Percentiles rank a stretch among this genome's conserved stretches.
Conservation (phyloP, 345 rosid genomes). For the Lepidium sativum region DNA sequence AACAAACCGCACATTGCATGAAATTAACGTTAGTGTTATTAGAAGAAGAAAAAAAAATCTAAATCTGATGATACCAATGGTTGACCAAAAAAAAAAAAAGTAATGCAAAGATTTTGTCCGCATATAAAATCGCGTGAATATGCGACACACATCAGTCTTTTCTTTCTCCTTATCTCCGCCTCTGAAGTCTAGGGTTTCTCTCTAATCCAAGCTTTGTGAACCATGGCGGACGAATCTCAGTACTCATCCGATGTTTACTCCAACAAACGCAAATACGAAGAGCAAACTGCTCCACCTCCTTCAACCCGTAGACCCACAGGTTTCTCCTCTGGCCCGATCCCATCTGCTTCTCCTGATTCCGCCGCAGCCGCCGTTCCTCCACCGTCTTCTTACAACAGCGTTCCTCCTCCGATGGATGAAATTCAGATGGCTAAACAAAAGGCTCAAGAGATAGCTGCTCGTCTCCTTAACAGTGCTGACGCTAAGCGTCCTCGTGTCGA, state of each 20-base stretch:
- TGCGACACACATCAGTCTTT: background rate
- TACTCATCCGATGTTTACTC: conserved; percentile 50
- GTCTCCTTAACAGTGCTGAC: conserved; percentile 56
- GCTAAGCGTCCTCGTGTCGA: conserved; percentile 80
- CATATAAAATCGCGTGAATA: background rate
- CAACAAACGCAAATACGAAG: conserved; percentile 89
- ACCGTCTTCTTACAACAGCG: conserved; percentile 60
- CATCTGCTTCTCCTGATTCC: conserved; percentile 42
- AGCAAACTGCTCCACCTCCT: conserved; percentile 52
- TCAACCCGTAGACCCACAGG: conserved; percentile 68
- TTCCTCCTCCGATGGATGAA: conserved; percentile 68
- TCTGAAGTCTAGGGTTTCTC: conserved; percentile 51
- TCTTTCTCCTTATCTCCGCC: conserved; percentile 13
- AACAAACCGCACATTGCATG: too few species aligned
- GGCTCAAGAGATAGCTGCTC: conserved; percentile 93
- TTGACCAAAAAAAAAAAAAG: too few species aligned
- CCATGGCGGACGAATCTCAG: conserved; percentile 94
- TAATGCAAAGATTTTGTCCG: background rate
- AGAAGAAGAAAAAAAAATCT: too few species aligned
- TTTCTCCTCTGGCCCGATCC: conserved; percentile 63
- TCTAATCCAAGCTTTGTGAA: background rate
- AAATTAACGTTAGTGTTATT: too few species aligned
- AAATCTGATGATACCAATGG: too few species aligned
- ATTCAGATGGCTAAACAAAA: conserved; percentile 84
- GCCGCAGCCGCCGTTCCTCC: conserved; percentile 11